Percentiles rank a stretch among this genome's conserved stretches.
Evolutionary conservation across 805 yeast species (phyloP).

Genomic region (Candida adriatica): DNA sequence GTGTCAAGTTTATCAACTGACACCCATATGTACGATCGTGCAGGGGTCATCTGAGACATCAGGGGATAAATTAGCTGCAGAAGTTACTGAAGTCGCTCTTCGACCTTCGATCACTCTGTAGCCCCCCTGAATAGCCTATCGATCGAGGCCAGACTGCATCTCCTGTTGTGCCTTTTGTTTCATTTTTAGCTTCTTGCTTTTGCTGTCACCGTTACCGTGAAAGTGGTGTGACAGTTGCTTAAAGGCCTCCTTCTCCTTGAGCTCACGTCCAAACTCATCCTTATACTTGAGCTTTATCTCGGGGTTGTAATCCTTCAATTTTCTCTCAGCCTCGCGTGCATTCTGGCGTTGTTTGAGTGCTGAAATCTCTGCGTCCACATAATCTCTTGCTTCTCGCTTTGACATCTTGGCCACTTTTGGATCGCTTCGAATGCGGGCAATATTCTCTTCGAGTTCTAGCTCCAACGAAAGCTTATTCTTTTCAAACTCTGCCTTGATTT

Average conservation of each 20-base stretch:
- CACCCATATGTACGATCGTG: too few species aligned
- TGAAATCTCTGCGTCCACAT: slow-evolving; percentile 23
- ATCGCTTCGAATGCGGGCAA: slow-evolving; percentile 10
- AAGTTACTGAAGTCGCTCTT: too few species aligned
- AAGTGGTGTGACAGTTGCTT: slow-evolving; percentile 54
- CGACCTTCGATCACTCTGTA: too few species aligned
- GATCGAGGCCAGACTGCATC: slow-evolving; percentile 3
- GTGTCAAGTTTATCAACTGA: too few species aligned
- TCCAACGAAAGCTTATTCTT: slow-evolving; percentile 11
- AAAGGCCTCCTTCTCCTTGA: slow-evolving; percentile 49
- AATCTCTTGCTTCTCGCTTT: slow-evolving; percentile 35
- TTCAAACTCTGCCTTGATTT: slow-evolving; percentile 13
- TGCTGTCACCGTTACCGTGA: slow-evolving; percentile 38
- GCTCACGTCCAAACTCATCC: slow-evolving; percentile 44
- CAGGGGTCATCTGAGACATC: too few species aligned
- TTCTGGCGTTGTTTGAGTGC: slow-evolving; percentile 3
- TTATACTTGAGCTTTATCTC: slow-evolving; percentile 41
- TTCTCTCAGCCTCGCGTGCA: slow-evolving; percentile 6
- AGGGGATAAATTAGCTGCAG: too few species aligned
- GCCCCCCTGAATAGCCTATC: too few species aligned
- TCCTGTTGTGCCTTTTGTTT: slow-evolving; percentile 17
- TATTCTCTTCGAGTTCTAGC: slow-evolving; percentile 11
- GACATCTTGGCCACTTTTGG: slow-evolving; percentile 25
- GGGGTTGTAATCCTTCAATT: slow-evolving; percentile 34
- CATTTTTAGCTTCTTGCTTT: slow-evolving; percentile 19